phyloP scores from a whole-genome alignment of 2,329 filamentous ascomycete species.

The Fusarium sp. region DNA sequence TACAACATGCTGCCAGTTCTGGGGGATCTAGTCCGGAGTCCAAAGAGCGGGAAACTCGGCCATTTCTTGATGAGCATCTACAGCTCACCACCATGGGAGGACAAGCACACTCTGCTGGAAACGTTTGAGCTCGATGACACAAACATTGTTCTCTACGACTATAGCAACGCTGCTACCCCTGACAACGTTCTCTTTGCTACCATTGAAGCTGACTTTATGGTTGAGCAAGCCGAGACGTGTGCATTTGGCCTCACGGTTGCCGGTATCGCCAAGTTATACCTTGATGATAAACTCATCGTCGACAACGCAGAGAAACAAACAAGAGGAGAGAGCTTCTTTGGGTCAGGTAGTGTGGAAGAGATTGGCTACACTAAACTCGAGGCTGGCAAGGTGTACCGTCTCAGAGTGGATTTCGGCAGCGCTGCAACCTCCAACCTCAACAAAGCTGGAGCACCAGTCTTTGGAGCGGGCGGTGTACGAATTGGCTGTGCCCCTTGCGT shows the following conservation, averaged over 20 bases:
- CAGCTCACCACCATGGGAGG: conserved; percentile 63
- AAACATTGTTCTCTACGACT: conserved; percentile 63
- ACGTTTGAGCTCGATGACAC: conserved; percentile 60
- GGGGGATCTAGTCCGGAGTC: conserved; percentile 62
- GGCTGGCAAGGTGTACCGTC: conserved; percentile 68
- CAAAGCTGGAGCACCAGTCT: conserved; percentile 61
- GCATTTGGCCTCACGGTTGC: conserved; percentile 75
- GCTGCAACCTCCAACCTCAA: conserved; percentile 68
- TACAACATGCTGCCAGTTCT: conserved; percentile 73
- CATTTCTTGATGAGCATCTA: conserved; percentile 72
- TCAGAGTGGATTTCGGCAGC: conserved; percentile 70
- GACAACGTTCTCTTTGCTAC: conserved; percentile 69
- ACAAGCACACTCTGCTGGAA: conserved; percentile 63
- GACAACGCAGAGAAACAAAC: conserved; percentile 74
- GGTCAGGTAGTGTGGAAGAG: conserved; percentile 73
- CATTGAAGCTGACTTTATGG: conserved; percentile 69
- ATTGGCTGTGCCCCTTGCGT: conserved; percentile 71
- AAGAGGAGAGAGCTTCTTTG: conserved; percentile 73
- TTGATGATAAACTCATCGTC: conserved; percentile 71
- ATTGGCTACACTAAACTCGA: conserved; percentile 65
- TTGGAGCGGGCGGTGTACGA: conserved; percentile 69
- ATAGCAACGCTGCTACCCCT: conserved; percentile 62
- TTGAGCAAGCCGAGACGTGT: conserved; percentile 68
- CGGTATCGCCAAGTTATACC: conserved; percentile 72
- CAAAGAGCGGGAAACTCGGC: conserved; percentile 63